These are phyloP conservation scores for Boechera retrofracta DNA, from an alignment of 345 rosid species.

Conservation along the genomic window DNA sequence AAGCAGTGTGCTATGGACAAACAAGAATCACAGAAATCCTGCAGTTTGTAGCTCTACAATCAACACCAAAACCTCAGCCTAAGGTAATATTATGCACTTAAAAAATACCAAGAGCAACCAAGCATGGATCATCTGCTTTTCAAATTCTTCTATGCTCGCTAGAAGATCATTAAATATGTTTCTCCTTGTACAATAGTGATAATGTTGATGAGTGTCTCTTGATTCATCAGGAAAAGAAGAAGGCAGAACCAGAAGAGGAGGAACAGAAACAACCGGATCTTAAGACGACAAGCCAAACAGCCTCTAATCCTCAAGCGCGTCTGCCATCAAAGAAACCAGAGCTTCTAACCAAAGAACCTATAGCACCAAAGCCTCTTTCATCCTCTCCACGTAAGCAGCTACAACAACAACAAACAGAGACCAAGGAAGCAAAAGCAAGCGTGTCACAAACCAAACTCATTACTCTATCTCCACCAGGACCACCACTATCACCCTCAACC, in stretches of 20 bases:
- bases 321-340: conserved; percentile 37
- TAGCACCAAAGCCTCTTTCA: conserved; percentile 35
- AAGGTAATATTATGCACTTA: conserved; percentile 53
- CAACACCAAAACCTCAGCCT: conserved; percentile 46
- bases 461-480: conserved; percentile 29
- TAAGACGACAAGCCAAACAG: conserved; percentile 33
- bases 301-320: conserved; percentile 29
- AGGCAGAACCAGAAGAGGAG: conserved; percentile 31
- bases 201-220: conserved; percentile 10
- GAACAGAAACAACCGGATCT: conserved; percentile 40
- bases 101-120: conserved; percentile 19
- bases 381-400: conserved; percentile 28
- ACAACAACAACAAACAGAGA: conserved; percentile 37
- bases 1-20: conserved; percentile 60
- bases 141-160: conserved; percentile 8
- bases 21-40: conserved; percentile 55
- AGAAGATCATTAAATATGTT: background rate
- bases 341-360: conserved; percentile 46
- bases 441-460: conserved; percentile 39
- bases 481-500: conserved; percentile 39
- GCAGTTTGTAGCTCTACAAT: conserved; percentile 56
- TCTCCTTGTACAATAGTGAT: conserved; percentile 7
- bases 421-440: conserved; percentile 38
- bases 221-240: conserved; percentile 46
- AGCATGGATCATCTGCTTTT: background rate